A percentile compares a stretch with the other conserved stretches of the same genome.
These are phyloP conservation scores for Eucalyptus cloeziana DNA, from an alignment of 345 rosid genomes.

Conservation along the genomic window DNA sequence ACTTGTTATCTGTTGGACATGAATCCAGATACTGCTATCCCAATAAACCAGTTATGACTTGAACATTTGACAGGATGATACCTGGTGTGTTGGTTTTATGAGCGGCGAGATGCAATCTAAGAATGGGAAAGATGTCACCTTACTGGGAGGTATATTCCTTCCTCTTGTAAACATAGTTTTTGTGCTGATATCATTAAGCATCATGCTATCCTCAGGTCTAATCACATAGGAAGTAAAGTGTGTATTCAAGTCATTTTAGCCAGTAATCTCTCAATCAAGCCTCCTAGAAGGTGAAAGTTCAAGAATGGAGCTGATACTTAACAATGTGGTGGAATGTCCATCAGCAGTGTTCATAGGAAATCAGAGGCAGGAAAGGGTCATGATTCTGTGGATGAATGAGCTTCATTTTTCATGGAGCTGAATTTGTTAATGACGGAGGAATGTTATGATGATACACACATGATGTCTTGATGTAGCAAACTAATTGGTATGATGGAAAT, in stretches of 20 bases:
- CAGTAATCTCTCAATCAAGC: not conserved
- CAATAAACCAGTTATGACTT: not conserved
- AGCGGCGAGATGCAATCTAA: conserved; percentile 39
- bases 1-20: not conserved
- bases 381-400: not conserved
- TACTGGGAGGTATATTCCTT: conserved; percentile 61
- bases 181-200: not conserved
- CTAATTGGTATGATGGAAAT: not conserved
- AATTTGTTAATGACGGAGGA: not conserved
- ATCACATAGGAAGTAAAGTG: not conserved
- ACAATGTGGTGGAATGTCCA: not conserved
- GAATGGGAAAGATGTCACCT: conserved; percentile 47
- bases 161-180: not conserved
- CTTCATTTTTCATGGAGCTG: not conserved
- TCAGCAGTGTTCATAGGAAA: not conserved
- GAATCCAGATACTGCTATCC: not conserved
- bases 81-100: conserved; percentile 85
- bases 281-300: not conserved
- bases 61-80: conserved; percentile 25
- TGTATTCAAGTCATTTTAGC: not conserved
- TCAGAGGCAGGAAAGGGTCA: not conserved
- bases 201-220: not conserved
- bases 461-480: not conserved
- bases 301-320: not conserved
- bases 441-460: not conserved